Evolutionary conservation across 495 filamentous ascomycete genomes (phyloP).

Genomic region (Aspergillus baeticus): DNA sequence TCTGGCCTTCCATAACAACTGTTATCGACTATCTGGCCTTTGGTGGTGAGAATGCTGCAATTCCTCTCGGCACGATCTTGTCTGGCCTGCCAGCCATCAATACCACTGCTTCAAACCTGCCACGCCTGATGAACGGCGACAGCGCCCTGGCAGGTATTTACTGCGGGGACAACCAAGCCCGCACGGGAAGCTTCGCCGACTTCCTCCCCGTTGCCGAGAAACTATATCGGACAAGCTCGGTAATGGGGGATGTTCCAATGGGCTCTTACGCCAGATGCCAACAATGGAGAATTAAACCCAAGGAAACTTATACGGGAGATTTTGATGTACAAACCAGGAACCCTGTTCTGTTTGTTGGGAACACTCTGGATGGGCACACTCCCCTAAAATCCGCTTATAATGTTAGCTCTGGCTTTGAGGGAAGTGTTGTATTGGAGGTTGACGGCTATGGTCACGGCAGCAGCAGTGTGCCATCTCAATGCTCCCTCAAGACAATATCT

Average conservation of each 20-base stretch:
- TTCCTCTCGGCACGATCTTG: background rate
- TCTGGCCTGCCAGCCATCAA: background rate
- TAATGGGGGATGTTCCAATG: background rate
- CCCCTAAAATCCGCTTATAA: constrained; percentile 43
- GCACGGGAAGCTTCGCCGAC: background rate
- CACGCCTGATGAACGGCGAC: background rate
- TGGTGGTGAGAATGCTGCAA: background rate
- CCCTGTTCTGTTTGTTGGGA: constrained; percentile 44
- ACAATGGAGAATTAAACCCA: constrained; percentile 42
- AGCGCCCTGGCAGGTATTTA: constrained; percentile 4
- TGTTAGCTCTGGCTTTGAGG: constrained; percentile 40
- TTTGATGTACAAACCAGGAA: constrained; percentile 43
- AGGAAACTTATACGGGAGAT: constrained; percentile 39
- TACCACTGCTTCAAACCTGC: background rate
- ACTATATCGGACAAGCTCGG: background rate
- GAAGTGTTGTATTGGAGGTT: constrained; percentile 41
- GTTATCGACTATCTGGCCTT: background rate
- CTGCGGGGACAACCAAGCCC: constrained; percentile 10
- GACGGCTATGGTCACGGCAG: constrained; percentile 32
- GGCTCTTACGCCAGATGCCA: constrained; percentile 7
- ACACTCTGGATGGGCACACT: constrained; percentile 41
- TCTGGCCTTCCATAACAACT: background rate
- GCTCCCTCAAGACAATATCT: background rate
- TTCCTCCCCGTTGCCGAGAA: background rate
- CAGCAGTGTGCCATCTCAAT: background rate